Evolutionary conservation across 192 early-diverging fungal species (phyloP), one percentile per base, ranked within the genome.

Genomic region (Coemansia sp.): DNA sequence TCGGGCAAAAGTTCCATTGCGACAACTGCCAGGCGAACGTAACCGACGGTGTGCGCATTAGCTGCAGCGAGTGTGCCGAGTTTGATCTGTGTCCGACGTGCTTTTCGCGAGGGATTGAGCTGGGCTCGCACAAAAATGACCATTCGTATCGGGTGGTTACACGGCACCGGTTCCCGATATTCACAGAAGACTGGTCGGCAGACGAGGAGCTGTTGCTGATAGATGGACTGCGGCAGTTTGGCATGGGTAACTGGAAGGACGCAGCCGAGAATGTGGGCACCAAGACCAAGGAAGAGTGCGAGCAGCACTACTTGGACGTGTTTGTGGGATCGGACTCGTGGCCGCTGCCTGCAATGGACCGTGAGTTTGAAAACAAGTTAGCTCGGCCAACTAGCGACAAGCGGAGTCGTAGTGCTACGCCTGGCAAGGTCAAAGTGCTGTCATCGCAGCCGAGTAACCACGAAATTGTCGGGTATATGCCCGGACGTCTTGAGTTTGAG

Each of bases 381-480:
- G 65, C 75, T 4, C 70, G 48, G 24, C 10, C 57, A 5, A 12
- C 35, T 0, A 51, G 39, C 7, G 71, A 76, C 10, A 73, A 49
- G 62, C 65, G 62, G 49, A 43, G 10, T 29, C 62, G 71, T 25
- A 15, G 25, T 5, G 58, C 65, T 54, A 68, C 70, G 43, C 65
- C 82, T 15, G 67, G 60, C 63, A 73, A 72, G 51, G 10, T 32
- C 62, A 79, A 92, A 71, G 86, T 92, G 9, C 85, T 94, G 29
- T 86, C 89, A 14, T 92, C 89, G 81, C 84, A 87, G 23, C 96
- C 97, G 6, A 87, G 90, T 43, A 94, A 93, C 76, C 97, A 99
- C 60, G 97, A 99, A 74, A 94, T 99, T 66, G 84, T 87, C 29
- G 97, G 97, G 4, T 99, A 91, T 64, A 99, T 99, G 97, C 97